Evolutionary conservation across 1,139 yeast species (phyloP), one percentile per base, ranked within the genome.

Genomic region (Torulaspora pretoriensis): DNA sequence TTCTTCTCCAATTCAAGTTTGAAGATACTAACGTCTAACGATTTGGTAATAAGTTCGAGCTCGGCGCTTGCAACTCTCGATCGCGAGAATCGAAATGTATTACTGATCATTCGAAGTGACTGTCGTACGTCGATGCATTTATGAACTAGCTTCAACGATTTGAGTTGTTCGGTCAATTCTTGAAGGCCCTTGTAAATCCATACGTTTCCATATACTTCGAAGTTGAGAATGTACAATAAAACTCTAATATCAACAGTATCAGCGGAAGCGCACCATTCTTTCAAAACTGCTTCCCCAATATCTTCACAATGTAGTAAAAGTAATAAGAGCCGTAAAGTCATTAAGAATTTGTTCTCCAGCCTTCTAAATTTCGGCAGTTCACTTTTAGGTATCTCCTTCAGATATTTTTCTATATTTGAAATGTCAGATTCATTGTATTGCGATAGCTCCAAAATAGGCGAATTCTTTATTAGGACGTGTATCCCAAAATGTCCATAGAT

Each of bases 161-260:
- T 60, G 12, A 62, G 44, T 25, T 56, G 55, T 6, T 48, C 33
- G 2, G 60, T 40, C 14, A 58, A 48, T 8, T 46, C 47, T 5
- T 46, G 33, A 14, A 64, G 50, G 1, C 68, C 68, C 32, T 56
- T 53, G 40, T 46, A 55, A n/a, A 55, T 43, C 66, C 67, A 63
- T 5, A 62, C 37, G 19, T 60, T 63, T 1, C 67, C 67, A 43
- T 47, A 56, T 2, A 57, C 38, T 19, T 51, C 42, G 17, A 58
- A 52, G 8, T 50, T 60, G 14, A 63, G 44, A 16, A 63, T 23
- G 33, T 55, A 54, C 9, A 63, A 43, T 5, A 64, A 42, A 8
- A 63, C 30, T 31, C 64, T 49, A 4, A 61, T 44, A 42, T 64
- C 67, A 3, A 60, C 48, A 1, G 14, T 28, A 3, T 46, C 47